Percentiles rank a stretch among this genome's conserved stretches.
phyloP scores from a whole-genome alignment of 1,284 basidiomycete genomes.

The Fomitopsis palustris region DNA sequence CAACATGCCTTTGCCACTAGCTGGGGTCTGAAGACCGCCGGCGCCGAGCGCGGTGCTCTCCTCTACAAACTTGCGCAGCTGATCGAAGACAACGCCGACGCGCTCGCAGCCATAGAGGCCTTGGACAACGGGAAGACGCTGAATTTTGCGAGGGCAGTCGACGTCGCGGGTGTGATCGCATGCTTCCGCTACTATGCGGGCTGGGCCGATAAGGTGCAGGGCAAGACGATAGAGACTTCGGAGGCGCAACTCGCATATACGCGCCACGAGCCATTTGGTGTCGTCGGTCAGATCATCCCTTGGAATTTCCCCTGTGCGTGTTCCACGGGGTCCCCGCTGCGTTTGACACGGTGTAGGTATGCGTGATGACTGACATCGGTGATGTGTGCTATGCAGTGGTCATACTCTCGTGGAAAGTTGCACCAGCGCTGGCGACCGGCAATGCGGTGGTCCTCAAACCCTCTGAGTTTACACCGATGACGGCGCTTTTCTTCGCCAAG shows the following conservation, averaged over 20 bases:
- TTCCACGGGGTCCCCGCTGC: not conserved
- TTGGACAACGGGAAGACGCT: constrained; percentile 78
- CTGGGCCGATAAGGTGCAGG: constrained; percentile 86
- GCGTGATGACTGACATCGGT: not conserved
- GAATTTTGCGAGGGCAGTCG: constrained; percentile 65
- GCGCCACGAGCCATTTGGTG: constrained; percentile 91
- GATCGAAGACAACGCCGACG: constrained; percentile 70
- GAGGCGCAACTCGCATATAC: constrained; percentile 77
- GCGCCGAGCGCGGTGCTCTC: constrained; percentile 58
- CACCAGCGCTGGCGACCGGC: constrained; percentile 82
- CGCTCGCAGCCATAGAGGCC: constrained; percentile 77
- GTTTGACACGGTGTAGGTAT: too few species aligned
- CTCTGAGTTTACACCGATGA: constrained; percentile 88
- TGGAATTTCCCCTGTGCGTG: constrained; percentile 73
- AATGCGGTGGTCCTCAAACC: constrained; percentile 86
- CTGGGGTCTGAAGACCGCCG: constrained; percentile 74
- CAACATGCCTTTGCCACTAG: constrained; percentile 70
- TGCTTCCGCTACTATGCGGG: constrained; percentile 74
- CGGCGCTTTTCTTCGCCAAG: constrained; percentile 57
- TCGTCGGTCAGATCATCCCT: constrained; percentile 84
- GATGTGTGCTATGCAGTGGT: constrained; percentile 40
- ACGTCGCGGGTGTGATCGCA: constrained; percentile 67
- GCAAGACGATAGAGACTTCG: constrained; percentile 76
- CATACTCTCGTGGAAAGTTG: constrained; percentile 83
- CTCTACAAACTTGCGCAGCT: constrained; percentile 71